Evolutionary conservation across 2,329 filamentous ascomycete genomes (phyloP), one percentile per base, ranked within the genome.

Genomic region (Hirsutella thompsonii): DNA sequence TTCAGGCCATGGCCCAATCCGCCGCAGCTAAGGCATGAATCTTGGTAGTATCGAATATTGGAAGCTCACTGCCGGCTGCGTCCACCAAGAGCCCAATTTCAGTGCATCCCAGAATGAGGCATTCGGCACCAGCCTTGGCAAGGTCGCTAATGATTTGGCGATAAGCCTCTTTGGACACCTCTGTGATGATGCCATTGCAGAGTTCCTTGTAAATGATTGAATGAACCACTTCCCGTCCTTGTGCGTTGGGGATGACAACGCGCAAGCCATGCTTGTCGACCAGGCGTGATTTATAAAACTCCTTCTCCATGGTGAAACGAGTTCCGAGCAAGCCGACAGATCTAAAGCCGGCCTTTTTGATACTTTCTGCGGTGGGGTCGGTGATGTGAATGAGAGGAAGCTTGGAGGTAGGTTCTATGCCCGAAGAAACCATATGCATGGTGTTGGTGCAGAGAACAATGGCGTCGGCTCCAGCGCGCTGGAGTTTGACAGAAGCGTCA

Each of bases 391-490:
- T 44, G 1, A 54, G 43, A 3, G 52, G 53, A 0, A 55, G 14
- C 2, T 41, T 18, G 1, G 46, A 40, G 1, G 45, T 42, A 0
- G 9, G 3, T 6, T 47, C 45, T 1, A 55, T 51, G 2, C 40
- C 44, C 0, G 42, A 28, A 2, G 46, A 43, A 0, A 51, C 46
- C 13, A 49, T 41, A 14, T 55, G 53, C 50, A 51, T 54, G 0
- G 53, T 55, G 18, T 55, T 55, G 3, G 50, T 52, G 39, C 49
- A 53, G 1, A 55, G 43, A 0, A 55, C 46, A 0, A 55, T 40
- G 2, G 43, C 50, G 16, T 55, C 48, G 2, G 53, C 53, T 2
- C 52, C 51, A 1, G 46, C 49, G 1, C 40, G 38, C 2, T 46
- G 43, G 0, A 55, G 41, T 13, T 35, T 49, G 2, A 19, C 4